Base-by-base conservation (phyloP, 2,329 filamentous ascomycete species). In the Aquanectria penicillioides region DNA sequence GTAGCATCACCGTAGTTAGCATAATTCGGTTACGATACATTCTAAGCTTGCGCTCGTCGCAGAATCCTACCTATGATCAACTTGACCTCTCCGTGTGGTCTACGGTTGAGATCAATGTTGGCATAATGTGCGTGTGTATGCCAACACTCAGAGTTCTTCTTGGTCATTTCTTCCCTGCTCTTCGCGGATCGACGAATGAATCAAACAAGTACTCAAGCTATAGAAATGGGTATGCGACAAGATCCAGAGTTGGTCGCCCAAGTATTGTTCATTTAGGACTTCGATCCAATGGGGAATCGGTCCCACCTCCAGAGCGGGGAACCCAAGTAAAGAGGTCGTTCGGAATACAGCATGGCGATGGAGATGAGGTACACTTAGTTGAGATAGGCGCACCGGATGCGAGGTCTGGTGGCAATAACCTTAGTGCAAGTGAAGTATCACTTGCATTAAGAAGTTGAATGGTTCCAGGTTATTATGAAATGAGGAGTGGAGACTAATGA, bases 111-210 rank as follows among this genome's bases (percentile, higher is more conserved):
- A 69, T 76, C 56, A 72, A 71, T 56, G 68, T 75, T 6, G 74
- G 73, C 1, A 74, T 77, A 51, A 74, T 77, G 26, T 77, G 74
- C 52, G 68, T 72, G 11, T 75, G 72, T 33, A 63, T 77, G 62
- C 74, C 74, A 0, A 60, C 72, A 3, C 51, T 75, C 0, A 67
- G 71, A 1, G 63, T 72, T 10, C 56, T 76, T 6, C 58, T 76
- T 3, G 57, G 69, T 11, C 64, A 62, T 2, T 6, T 69, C 2
- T 69, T 67, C 15, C 69, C 69, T 81, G 40, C 49, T 10, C 62
- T 68, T 7, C 34, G 17, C 6, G 34, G 17, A 3, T 37, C 34
- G 9, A 8, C 34, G n/a, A 37, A 37, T 12, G 15, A 22, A 10
- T 37, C 34, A 11, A 37, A 37, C 17, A 20, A n/a, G 17, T 37